Evolutionary conservation across 176 grass and related monocot genomes (phyloP).

Genomic region (Musa troglodytarum): DNA sequence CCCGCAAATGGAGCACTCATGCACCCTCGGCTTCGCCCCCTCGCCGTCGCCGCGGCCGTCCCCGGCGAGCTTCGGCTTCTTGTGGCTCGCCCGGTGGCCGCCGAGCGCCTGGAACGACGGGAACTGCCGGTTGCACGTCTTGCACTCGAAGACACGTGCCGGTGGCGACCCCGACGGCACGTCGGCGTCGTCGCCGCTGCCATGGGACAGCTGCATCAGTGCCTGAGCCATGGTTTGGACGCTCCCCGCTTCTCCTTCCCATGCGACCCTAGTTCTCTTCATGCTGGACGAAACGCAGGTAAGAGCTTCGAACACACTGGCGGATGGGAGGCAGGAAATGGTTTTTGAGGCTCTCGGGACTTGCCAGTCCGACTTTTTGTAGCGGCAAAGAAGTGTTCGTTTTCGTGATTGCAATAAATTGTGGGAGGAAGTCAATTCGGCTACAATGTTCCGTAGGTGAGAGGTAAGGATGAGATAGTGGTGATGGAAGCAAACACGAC

Average conservation of each 20-base stretch:
- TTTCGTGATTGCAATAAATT: no score
- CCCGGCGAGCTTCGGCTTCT: constrained; percentile 50
- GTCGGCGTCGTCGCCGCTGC: neutral
- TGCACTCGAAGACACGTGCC: constrained; percentile 61
- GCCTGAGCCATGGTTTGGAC: constrained; percentile 41
- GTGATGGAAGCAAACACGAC: neutral
- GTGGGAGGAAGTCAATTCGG: no score
- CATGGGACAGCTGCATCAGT: constrained; percentile 49
- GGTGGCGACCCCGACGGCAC: neutral
- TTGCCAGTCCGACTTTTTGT: no score
- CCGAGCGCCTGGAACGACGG: constrained; percentile 88
- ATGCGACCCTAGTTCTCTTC: constrained; percentile 17
- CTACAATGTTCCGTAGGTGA: neutral
- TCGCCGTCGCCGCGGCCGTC: constrained; percentile 26
- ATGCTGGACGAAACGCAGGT: neutral
- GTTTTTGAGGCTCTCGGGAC: no score
- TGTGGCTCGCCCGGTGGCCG: constrained; percentile 92
- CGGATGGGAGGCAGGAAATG: neutral
- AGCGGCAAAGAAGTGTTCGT: no score
- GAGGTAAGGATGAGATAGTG: neutral
- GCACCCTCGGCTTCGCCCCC: constrained; percentile 35
- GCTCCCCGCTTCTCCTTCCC: neutral
- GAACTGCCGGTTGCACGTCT: constrained; percentile 84
- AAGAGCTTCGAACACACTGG: no score
- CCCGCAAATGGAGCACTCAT: constrained; percentile 56